phyloP scores from a whole-genome alignment of 495 filamentous ascomycete species.

The Lepraria neglecta region DNA sequence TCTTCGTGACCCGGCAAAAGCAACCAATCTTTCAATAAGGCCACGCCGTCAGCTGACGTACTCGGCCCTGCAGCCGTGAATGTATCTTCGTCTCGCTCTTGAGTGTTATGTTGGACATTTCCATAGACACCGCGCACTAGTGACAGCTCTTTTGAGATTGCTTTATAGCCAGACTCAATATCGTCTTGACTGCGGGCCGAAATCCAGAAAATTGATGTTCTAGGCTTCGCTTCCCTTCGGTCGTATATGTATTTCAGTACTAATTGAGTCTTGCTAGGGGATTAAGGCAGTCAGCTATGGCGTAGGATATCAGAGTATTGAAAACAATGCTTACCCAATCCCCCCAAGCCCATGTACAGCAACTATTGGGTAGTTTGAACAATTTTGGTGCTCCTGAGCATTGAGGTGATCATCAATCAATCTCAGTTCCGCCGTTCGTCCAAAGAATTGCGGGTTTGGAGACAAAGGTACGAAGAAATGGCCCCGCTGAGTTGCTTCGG shows the following conservation, averaged over 20 bases:
- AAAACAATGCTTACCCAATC: neutral
- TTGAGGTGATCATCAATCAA: neutral
- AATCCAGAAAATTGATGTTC: constrained; percentile 9
- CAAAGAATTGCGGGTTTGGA: neutral
- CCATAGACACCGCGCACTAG: neutral
- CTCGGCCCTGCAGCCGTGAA: neutral
- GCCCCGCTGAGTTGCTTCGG: neutral
- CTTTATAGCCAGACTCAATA: neutral
- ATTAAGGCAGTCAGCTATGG: neutral
- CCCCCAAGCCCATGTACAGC: constrained; percentile 14
- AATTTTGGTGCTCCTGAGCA: neutral
- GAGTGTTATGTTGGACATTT: neutral
- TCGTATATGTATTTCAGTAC: constrained; percentile 2
- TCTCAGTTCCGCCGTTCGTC: neutral
- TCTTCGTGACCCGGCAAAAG: neutral
- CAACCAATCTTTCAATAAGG: neutral
- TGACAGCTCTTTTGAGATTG: neutral
- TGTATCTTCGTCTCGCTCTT: neutral
- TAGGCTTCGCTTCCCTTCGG: neutral
- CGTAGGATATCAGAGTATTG: neutral
- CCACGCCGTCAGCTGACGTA: neutral
- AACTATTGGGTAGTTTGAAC: neutral
- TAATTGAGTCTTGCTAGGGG: constrained; percentile 12
- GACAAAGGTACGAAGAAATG: constrained; percentile 12
- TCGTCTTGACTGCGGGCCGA: constrained; percentile 4